These are phyloP conservation scores for Raddia distichophylla DNA, from an alignment of 176 grass and related monocot genomes.

Conservation along the genomic window DNA sequence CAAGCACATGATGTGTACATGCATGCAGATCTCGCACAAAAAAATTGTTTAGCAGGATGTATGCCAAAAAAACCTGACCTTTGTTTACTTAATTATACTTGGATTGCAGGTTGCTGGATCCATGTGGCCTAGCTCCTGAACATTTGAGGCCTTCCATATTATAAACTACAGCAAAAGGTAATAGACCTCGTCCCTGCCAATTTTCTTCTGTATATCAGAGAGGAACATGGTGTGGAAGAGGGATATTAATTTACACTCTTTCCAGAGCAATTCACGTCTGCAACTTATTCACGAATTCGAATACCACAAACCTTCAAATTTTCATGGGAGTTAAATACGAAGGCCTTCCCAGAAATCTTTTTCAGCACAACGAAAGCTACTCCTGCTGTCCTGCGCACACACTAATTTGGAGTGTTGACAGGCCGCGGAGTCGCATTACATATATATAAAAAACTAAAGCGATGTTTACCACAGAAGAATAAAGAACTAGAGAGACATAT, in stretches of 20 bases:
- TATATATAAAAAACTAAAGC: background rate
- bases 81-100: background rate
- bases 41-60: slow-evolving; percentile 28
- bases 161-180: background rate
- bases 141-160: slow-evolving; percentile 30
- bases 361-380: background rate
- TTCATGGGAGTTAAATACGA: background rate
- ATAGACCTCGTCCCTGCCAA: background rate
- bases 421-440: background rate
- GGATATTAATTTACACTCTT: background rate
- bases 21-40: too few relatives aligned
- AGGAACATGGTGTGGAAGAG: background rate
- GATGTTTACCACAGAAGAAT: background rate
- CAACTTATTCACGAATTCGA: background rate
- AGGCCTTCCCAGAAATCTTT: background rate
- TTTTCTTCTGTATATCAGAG: background rate
- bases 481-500: background rate
- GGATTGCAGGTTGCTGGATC: slow-evolving; percentile 20
- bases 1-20: too few relatives aligned
- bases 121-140: slow-evolving; percentile 34
- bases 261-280: background rate
- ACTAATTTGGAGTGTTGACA: background rate
- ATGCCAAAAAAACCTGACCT: background rate
- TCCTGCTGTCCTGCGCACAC: background rate
- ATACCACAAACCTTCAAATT: background rate